Conservation (phyloP, 2,329 filamentous ascomycete species). For the Talaromyces sp. region DNA sequence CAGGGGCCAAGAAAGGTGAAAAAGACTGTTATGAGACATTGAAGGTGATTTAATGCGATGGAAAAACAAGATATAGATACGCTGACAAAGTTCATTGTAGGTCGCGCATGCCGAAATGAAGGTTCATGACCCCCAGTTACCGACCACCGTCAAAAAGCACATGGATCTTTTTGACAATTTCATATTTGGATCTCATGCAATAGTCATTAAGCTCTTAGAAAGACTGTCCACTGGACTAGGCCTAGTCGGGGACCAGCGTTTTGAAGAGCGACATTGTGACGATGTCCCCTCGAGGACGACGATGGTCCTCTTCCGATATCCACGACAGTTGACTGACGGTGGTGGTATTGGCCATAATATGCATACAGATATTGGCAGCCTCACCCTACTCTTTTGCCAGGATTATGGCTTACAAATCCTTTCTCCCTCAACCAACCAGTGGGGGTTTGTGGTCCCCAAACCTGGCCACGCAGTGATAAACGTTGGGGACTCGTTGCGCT, state of each 20-base stretch:
- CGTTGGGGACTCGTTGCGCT: conserved; percentile 32
- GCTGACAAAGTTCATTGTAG: neutral
- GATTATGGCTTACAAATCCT: conserved; percentile 9
- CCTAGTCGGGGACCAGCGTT: neutral
- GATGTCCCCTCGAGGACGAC: conserved; percentile 1
- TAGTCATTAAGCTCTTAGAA: neutral
- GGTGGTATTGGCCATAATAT: conserved; percentile 3
- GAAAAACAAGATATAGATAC: neutral
- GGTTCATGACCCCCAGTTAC: neutral
- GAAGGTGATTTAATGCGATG: neutral
- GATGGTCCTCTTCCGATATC: conserved; percentile 4
- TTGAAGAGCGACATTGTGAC: conserved; percentile 2
- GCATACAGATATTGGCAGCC: conserved; percentile 14
- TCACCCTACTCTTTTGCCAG: conserved; percentile 4
- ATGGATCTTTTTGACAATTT: conserved; percentile 9
- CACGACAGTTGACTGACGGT: neutral
- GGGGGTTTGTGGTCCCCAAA: conserved; percentile 28
- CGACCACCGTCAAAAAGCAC: neutral
- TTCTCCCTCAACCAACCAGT: conserved; percentile 17
- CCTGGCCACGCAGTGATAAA: conserved; percentile 33
- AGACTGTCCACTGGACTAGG: neutral
- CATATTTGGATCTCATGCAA: neutral
- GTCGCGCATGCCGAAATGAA: conserved; percentile 1
- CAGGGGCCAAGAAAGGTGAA: conserved; percentile 7
- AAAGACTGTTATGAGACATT: conserved; percentile 12